These are phyloP conservation scores for Bruguiera sexangula DNA, from an alignment of 345 rosid genomes.

Conservation along the genomic window DNA sequence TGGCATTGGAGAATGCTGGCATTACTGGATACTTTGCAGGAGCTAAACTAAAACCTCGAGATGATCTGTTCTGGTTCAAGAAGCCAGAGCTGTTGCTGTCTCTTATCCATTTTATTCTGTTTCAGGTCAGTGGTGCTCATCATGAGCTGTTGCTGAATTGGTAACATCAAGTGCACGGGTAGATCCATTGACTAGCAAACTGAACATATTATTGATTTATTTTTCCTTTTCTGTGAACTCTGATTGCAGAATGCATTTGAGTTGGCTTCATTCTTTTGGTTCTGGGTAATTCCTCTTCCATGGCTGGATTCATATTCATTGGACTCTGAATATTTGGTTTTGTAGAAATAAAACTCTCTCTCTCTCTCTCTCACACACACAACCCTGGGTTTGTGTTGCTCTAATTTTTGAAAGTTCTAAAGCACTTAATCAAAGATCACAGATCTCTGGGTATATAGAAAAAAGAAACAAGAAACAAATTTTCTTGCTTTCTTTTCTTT, in stretches of 20 bases:
- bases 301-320: constrained; percentile 15
- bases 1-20: constrained; percentile 71
- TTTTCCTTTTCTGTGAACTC: constrained; percentile 7
- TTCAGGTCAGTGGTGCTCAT: constrained; percentile 54
- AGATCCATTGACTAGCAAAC: background rate
- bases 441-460: background rate
- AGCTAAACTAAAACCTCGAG: constrained; percentile 68
- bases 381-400: too few relatives aligned
- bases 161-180: background rate
- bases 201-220: constrained; percentile 9
- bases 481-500: background rate
- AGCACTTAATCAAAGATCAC: background rate
- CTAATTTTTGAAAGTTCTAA: background rate
- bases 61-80: constrained; percentile 94
- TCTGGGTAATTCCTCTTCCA: constrained; percentile 66
- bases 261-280: constrained; percentile 94
- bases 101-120: constrained; percentile 84
- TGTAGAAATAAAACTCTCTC: background rate
- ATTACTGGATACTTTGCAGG: constrained; percentile 47
- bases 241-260: constrained; percentile 83
- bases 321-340: constrained; percentile 6
- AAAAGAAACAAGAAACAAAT: background rate
- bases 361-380: too few relatives aligned
- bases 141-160: constrained; percentile 6
- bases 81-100: constrained; percentile 75